Conservation (phyloP, 345 rosid species). For the Brassica juncea region DNA sequence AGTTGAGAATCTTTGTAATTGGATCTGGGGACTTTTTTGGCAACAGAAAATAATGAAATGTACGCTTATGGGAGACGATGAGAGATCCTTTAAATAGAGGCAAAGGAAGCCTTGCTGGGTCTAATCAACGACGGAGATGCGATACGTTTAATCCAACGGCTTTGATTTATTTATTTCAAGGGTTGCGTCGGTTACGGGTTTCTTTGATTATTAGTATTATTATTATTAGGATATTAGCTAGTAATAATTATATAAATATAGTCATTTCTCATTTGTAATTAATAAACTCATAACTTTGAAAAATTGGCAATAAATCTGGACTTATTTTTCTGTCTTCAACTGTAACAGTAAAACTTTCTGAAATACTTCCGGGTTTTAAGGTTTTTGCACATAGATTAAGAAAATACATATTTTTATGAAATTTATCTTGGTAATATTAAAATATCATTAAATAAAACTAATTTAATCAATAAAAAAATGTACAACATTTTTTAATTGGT, state of each 20-base stretch:
- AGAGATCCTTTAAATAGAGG: conserved; percentile 30
- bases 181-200: conserved; percentile 31
- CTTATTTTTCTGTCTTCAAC: not conserved
- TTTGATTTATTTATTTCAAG: not conserved
- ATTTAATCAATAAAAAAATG: no score
- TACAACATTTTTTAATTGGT: no score
- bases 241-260: not conserved
- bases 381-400: no score
- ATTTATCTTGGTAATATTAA: no score
- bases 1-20: conserved; percentile 21
- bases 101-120: not conserved
- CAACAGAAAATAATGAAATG: not conserved
- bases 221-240: not conserved
- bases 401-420: no score
- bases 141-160: conserved; percentile 14
- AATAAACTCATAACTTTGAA: not conserved
- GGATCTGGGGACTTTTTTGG: not conserved
- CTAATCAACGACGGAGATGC: conserved; percentile 19
- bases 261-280: not conserved
- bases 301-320: not conserved
- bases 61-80: conserved; percentile 2
- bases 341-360: not conserved
- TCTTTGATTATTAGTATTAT: not conserved
- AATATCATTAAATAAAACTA: no score
- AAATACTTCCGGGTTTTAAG: not conserved